Conservation (phyloP, 2,329 filamentous ascomycete genomes). For the Didymella glomerata region DNA sequence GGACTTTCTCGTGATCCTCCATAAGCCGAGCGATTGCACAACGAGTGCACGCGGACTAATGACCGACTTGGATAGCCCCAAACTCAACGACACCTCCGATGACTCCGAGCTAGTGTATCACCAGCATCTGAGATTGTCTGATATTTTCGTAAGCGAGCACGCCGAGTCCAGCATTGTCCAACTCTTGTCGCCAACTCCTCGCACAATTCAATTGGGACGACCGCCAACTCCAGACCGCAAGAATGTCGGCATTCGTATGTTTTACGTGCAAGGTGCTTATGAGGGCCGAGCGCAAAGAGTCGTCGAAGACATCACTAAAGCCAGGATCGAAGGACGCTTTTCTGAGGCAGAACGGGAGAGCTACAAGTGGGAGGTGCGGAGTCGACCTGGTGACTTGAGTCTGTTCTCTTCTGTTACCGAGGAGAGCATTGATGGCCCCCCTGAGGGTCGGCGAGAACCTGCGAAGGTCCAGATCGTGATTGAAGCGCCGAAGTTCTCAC, state of each 20-base stretch:
- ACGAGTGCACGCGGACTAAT: constrained; percentile 79
- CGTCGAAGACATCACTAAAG: constrained; percentile 86
- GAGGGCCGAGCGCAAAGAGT: constrained; percentile 79
- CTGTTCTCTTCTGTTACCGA: constrained; percentile 75
- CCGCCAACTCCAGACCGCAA: constrained; percentile 46
- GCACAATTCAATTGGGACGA: constrained; percentile 36
- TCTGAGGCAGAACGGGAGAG: constrained; percentile 83
- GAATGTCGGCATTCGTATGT: constrained; percentile 53
- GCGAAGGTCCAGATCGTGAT: constrained; percentile 77
- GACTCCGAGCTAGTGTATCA: constrained; percentile 74
- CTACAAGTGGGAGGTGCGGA: constrained; percentile 80
- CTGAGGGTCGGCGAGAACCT: constrained; percentile 71
- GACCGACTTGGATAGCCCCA: constrained; percentile 84
- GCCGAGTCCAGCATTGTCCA: constrained; percentile 70
- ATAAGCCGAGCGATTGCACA: constrained; percentile 70
- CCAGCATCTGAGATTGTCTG: constrained; percentile 73
- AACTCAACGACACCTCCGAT: constrained; percentile 50
- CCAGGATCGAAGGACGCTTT: constrained; percentile 84
- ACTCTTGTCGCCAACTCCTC: constrained; percentile 66
- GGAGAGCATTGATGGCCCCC: constrained; percentile 68
- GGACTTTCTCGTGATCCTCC: constrained; percentile 79
- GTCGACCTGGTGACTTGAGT: constrained; percentile 64
- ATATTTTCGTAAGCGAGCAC: constrained; percentile 75
- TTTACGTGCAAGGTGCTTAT: constrained; percentile 77
- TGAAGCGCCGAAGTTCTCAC: constrained; percentile 72